phyloP scores from a whole-genome alignment of 2,329 filamentous ascomycete species.

The Hymenoscyphus scutula region DNA sequence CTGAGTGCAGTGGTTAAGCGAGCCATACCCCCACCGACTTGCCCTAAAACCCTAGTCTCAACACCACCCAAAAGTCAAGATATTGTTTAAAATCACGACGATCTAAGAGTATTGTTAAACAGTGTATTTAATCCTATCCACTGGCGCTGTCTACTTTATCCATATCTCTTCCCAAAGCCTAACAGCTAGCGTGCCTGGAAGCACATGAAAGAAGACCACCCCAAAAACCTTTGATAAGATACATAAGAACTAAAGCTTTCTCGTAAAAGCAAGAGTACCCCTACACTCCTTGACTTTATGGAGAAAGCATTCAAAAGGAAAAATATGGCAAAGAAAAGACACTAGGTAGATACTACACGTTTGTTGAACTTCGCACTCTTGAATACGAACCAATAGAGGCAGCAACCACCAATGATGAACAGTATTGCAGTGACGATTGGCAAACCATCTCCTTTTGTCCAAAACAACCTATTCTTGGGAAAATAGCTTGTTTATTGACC shows the following conservation, averaged over 20 bases:
- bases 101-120: not conserved
- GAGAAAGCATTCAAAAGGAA: not conserved
- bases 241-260: not conserved
- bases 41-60: no score
- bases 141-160: no score
- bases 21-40: no score
- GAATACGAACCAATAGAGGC: not conserved
- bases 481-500: not conserved
- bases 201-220: not conserved
- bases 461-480: not conserved
- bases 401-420: not conserved
- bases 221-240: not conserved
- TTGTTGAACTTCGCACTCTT: not conserved
- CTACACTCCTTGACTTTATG: not conserved
- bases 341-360: not conserved
- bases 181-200: not conserved
- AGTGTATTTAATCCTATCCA: no score
- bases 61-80: no score
- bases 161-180: not conserved
- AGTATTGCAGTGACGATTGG: not conserved
- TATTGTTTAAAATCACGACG: no score
- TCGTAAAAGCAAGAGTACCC: not conserved
- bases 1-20: no score
- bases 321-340: not conserved
- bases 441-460: not conserved